These are phyloP conservation scores for Colletotrichum higginsianum DNA, from an alignment of 2,329 filamentous ascomycete species.

Conservation along the genomic window DNA sequence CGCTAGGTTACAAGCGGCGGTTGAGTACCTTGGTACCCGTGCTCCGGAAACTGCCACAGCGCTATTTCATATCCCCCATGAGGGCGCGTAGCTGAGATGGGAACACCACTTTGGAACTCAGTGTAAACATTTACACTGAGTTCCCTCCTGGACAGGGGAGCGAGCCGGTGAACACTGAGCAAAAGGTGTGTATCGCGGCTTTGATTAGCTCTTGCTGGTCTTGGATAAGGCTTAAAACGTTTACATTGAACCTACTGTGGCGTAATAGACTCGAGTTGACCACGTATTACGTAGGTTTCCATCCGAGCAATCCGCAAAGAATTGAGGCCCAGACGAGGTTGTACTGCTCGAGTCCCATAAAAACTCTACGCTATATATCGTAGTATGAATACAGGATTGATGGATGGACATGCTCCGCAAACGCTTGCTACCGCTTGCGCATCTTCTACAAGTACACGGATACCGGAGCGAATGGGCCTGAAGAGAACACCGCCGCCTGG, in stretches of 20 bases:
- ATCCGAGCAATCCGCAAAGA: conserved; percentile 4
- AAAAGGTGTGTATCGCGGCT: neutral
- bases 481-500: conserved; percentile 14
- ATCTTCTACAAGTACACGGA: neutral
- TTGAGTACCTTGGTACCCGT: neutral
- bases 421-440: neutral
- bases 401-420: neutral
- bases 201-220: conserved; percentile 1
- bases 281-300: conserved; percentile 4
- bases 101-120: neutral
- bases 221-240: conserved; percentile 18
- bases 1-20: conserved; percentile 26
- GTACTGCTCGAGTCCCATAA: neutral
- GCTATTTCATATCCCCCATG: neutral
- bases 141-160: too few species aligned
- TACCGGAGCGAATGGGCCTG: neutral
- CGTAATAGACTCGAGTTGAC: neutral
- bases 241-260: neutral
- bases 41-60: conserved; percentile 10
- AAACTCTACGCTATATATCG: neutral
- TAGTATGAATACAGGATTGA: neutral
- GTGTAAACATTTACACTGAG: too few species aligned
- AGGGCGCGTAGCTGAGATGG: conserved; percentile 16
- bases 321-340: neutral
- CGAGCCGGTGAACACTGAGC: too few species aligned